Evolutionary conservation across 148 eudicot genomes (phyloP).

Genomic region (Beta vulgaris): DNA sequence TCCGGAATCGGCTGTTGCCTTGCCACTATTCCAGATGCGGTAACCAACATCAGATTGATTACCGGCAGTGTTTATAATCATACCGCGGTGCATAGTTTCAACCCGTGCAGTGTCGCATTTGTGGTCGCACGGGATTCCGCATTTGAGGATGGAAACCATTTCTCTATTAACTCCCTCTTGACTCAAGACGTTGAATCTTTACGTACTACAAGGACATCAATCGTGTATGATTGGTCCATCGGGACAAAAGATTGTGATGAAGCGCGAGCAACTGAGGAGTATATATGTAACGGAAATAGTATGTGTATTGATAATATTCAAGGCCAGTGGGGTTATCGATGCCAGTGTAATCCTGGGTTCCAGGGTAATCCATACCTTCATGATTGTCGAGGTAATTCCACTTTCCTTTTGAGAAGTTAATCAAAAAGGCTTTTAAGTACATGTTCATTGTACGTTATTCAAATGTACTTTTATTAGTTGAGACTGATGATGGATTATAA

Average conservation of each 20-base stretch:
- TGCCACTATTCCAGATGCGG: not conserved
- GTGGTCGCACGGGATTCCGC: conserved; percentile 8
- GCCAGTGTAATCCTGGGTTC: not conserved
- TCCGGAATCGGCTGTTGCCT: conserved; percentile 21
- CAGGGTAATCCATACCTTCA: not conserved
- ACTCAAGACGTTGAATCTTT: not conserved
- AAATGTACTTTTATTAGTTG: no score
- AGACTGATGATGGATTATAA: no score
- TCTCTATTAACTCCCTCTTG: not conserved
- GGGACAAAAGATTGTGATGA: not conserved
- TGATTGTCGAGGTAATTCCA: not conserved
- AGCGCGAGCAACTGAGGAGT: not conserved
- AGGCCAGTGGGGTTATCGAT: not conserved
- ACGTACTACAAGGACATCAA: not conserved
- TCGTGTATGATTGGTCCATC: conserved; percentile 9
- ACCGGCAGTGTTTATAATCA: not conserved
- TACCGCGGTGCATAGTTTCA: not conserved
- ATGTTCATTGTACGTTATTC: no score
- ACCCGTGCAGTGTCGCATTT: conserved; percentile 22
- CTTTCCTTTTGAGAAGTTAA: no score
- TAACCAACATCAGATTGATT: not conserved
- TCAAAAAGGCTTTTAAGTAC: no score
- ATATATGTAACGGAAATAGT: not conserved
- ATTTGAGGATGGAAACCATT: not conserved
- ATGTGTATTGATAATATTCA: not conserved